These are phyloP conservation scores for Gossypium thurberi DNA, from an alignment of 345 rosid species.

Conservation along the genomic window DNA sequence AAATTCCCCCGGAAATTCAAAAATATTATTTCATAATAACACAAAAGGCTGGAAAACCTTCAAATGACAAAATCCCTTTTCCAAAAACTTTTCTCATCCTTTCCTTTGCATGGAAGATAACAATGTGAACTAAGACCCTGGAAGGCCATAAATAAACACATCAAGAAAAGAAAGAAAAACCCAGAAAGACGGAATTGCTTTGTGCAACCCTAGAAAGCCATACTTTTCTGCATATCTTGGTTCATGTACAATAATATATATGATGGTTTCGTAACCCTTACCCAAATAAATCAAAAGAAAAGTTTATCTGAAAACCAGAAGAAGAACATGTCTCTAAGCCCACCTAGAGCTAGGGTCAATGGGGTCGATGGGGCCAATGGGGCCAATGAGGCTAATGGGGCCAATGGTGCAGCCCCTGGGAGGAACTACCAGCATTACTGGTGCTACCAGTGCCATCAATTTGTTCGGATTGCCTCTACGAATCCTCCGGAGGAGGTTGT, in stretches of 20 bases:
- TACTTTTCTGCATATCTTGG: slow-evolving; percentile 16
- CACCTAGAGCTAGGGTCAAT: slow-evolving; percentile 21
- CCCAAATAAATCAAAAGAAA: not conserved
- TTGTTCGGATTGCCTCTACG: slow-evolving; percentile 42
- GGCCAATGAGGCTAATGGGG: not conserved
- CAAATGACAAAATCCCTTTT: not conserved
- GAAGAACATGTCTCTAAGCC: slow-evolving; percentile 40
- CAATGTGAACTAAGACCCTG: not conserved
- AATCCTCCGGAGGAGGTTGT: slow-evolving; percentile 34
- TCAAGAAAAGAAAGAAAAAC: not conserved
- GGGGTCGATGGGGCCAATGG: not conserved
- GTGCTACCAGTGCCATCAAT: slow-evolving; percentile 73
- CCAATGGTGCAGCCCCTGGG: slow-evolving; percentile 4
- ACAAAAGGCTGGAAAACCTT: not conserved
- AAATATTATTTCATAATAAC: not conserved
- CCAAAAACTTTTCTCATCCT: slow-evolving; percentile 18
- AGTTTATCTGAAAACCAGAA: not conserved
- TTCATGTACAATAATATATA: not conserved
- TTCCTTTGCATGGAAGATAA: slow-evolving; percentile 22
- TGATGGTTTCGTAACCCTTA: not conserved
- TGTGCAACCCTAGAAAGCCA: slow-evolving; percentile 21
- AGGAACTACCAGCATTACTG: slow-evolving; percentile 47
- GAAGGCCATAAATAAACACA: not conserved
- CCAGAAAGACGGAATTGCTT: slow-evolving; percentile 20
- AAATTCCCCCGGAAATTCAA: not conserved